phyloP scores from a whole-genome alignment of 805 yeast genomes.

The Myxozyma melibiosi region DNA sequence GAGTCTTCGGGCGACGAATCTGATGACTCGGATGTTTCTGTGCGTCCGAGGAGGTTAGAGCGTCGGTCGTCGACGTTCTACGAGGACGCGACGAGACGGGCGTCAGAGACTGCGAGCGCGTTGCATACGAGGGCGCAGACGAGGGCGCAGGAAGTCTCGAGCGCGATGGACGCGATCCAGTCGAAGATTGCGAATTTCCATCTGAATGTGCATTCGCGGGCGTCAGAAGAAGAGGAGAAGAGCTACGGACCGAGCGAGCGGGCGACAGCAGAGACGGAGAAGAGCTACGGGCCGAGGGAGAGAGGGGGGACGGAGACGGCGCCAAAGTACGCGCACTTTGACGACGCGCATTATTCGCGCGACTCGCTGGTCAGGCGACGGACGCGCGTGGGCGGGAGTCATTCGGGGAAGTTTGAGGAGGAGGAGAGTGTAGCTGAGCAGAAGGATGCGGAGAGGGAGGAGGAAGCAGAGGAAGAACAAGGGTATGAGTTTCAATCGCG shows the following conservation, averaged over 20 bases:
- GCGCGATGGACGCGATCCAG: too few species aligned
- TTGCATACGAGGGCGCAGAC: too few species aligned
- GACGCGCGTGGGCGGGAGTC: neutral
- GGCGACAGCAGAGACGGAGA: neutral
- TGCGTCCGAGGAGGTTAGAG: neutral
- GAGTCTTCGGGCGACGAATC: neutral
- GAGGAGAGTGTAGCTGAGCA: neutral
- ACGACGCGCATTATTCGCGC: neutral
- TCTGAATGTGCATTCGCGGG: neutral
- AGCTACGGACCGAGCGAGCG: neutral
- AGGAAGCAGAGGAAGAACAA: slow-evolving; percentile 4
- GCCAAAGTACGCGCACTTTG: neutral
- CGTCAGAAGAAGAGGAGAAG: too few species aligned
- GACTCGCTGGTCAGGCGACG: slow-evolving; percentile 1
- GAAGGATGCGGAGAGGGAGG: too few species aligned
- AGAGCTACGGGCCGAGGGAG: neutral
- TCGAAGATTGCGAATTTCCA: slow-evolving; percentile 3
- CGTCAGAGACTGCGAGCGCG: too few species aligned
- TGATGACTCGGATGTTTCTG: neutral
- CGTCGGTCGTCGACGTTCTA: slow-evolving; percentile 29
- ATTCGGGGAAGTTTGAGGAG: neutral
- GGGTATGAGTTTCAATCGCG: slow-evolving; percentile 9
- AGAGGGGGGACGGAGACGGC: neutral
- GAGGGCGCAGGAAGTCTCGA: too few species aligned
- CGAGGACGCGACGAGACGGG: slow-evolving; percentile 3